Conservation (phyloP, 306 rosid genomes). For the Dryas alaskensis region DNA sequence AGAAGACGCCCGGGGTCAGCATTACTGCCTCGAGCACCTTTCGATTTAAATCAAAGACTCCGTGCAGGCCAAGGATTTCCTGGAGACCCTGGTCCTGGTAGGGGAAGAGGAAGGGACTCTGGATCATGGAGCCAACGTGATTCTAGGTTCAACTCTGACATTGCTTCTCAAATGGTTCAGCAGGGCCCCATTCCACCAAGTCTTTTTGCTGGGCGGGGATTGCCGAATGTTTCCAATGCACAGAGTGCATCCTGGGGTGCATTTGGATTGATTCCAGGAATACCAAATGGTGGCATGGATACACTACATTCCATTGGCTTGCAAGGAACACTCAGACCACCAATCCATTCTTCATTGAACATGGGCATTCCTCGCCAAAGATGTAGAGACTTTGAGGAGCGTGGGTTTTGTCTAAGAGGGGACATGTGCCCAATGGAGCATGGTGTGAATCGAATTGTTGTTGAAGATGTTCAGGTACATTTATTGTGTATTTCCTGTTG, state of each 20-base stretch:
- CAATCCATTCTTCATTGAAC: conserved; percentile 75
- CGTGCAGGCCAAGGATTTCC: conserved; percentile 57
- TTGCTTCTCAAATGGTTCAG: conserved; percentile 81
- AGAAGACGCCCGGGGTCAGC: conserved; percentile 66
- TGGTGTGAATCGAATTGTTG: conserved; percentile 91
- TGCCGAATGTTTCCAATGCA: conserved; percentile 79
- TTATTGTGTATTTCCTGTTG: conserved; percentile 15
- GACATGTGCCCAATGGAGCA: conserved; percentile 99
- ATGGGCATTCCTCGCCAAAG: conserved; percentile 78
- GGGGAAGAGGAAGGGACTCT: conserved; percentile 93
- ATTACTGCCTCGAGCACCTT: conserved; percentile 51
- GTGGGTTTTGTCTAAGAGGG: conserved; percentile 97
- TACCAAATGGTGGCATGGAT: conserved; percentile 85
- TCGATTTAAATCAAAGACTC: conserved; percentile 67
- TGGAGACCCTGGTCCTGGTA: conserved; percentile 60
- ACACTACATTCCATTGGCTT: conserved; percentile 78
- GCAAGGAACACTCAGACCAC: conserved; percentile 81
- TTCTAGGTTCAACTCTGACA: conserved; percentile 74
- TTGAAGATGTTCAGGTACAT: conserved; percentile 97
- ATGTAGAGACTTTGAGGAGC: conserved; percentile 99
- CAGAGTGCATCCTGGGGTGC: conserved; percentile 84
- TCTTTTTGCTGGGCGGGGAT: conserved; percentile 72
- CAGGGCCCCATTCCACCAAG: conserved; percentile 72
- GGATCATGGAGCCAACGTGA: conserved; percentile 84
- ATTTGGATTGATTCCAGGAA: conserved; percentile 75